Conservation (phyloP, 495 filamentous ascomycete species). For the Trichocladium antarcticum region DNA sequence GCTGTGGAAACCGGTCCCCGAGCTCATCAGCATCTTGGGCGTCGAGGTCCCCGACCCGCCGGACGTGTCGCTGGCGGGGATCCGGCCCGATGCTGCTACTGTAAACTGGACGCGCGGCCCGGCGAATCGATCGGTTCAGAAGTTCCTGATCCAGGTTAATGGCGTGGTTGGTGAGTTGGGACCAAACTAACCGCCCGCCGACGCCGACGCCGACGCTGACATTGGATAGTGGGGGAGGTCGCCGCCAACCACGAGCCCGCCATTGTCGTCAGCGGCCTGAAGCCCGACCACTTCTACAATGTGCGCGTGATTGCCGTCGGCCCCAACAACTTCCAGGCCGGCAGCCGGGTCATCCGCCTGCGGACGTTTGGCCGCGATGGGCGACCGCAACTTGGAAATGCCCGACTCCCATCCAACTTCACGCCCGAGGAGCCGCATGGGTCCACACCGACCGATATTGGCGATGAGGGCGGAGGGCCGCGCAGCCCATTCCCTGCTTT, state of each 20-base stretch:
- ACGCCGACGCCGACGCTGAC: conserved; percentile 8
- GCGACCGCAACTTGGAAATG: conserved; percentile 45
- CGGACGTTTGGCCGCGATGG: conserved; percentile 49
- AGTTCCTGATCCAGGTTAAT: conserved; percentile 87
- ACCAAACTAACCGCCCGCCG: not conserved
- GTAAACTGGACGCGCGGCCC: conserved; percentile 82
- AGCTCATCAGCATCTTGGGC: conserved; percentile 79
- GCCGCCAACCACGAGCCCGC: conserved; percentile 69
- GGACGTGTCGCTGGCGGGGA: conserved; percentile 81
- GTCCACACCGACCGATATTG: conserved; percentile 27
- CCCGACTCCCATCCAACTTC: conserved; percentile 43
- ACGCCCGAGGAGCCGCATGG: conserved; percentile 35
- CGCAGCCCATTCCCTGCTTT: conserved; percentile 36
- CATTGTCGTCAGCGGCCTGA: conserved; percentile 74
- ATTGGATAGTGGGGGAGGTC: conserved; percentile 65
- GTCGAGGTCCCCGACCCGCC: conserved; percentile 87
- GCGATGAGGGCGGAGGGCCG: conserved; percentile 30
- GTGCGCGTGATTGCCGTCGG: conserved; percentile 84
- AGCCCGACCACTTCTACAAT: conserved; percentile 80
- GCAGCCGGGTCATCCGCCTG: conserved; percentile 73
- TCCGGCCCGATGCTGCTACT: conserved; percentile 75
- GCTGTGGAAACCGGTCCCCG: conserved; percentile 76
- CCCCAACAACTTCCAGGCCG: conserved; percentile 79
- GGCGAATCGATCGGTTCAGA: conserved; percentile 63
- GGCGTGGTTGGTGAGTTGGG: conserved; percentile 65